Evolutionary conservation across 331 rosid species (phyloP), one percentile per base, ranked within the genome.

Genomic region (Telfairia occidentalis): DNA sequence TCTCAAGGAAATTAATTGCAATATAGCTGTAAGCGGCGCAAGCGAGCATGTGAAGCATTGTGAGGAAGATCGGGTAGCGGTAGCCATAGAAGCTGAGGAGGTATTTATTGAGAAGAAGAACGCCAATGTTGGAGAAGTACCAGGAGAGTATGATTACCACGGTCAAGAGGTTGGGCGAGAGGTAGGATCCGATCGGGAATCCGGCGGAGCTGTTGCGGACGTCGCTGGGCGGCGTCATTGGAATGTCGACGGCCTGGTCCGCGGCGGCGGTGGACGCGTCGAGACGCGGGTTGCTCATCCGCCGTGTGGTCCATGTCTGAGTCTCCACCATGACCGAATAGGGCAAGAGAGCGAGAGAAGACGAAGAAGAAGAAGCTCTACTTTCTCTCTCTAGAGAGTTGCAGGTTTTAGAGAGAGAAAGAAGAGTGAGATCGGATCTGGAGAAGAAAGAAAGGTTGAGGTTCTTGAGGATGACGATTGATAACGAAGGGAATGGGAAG

Each of bases 241-340:
- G 90, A 66, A 90, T 90, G 82, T 86, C 96, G 21, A 90, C 32
- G 23, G 75, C 78, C 76, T 87, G 90, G 6, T 92, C 96, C 30
- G 75, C 77, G 18, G 52, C 34, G 35, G 77, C 73, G 1, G 78
- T 49, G n/a, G 80, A 11, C 50, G 71, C 61, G 75, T 92, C 96
- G 6, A 74, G 72, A 50, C 98, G 77, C 0, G 98, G 98, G 40
- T 93, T 93, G 96, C 95, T 88, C 98, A 91, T 93, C 63, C 98
- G 80, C 15, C 98, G 87, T n/a, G 97, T 93, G 46, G 95, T 88
- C 98, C 98, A 93, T 88, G 95, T 83, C 86, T 93, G 98, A 7
- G 94, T 91, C 81, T 93, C 98, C 86, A 93, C 97, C 98, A 93
- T 92, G 38, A 84, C 87, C 80, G 26, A 66, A 5, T 78, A 67